Conservation (phyloP, 2,329 filamentous ascomycete genomes). For the Fusarium pseudocircinatum region DNA sequence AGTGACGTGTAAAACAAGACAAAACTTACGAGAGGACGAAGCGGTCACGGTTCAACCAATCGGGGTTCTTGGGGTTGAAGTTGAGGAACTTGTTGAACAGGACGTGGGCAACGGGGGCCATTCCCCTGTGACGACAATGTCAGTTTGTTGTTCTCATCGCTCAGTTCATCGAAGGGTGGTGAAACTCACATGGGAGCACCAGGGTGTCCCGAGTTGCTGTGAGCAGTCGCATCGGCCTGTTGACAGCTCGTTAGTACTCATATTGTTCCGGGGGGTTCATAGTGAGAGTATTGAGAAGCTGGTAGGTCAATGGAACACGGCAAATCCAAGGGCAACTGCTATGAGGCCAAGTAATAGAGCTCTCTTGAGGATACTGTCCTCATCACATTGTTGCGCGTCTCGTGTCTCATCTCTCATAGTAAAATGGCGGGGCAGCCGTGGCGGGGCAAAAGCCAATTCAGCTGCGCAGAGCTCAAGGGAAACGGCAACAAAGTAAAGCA, state of each 20-base stretch:
- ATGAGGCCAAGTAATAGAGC: not conserved
- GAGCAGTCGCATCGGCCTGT: slow-evolving; percentile 95
- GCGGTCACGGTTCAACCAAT: slow-evolving; percentile 96
- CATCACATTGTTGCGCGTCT: slow-evolving; percentile 22
- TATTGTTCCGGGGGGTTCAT: not conserved
- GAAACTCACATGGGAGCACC: slow-evolving; percentile 88
- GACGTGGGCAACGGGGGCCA: slow-evolving; percentile 96
- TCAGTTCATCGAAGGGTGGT: slow-evolving; percentile 1
- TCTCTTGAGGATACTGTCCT: slow-evolving; percentile 6
- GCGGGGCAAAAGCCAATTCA: slow-evolving; percentile 50
- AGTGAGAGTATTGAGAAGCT: not conserved
- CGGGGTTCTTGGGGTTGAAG: slow-evolving; percentile 99
- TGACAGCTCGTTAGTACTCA: slow-evolving; percentile 41
- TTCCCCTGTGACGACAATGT: slow-evolving; percentile 62
- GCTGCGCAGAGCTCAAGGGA: slow-evolving; percentile 46
- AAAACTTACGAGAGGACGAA: slow-evolving; percentile 96
- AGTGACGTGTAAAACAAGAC: not conserved
- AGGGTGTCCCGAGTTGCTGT: slow-evolving; percentile 97
- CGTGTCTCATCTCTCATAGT: slow-evolving; percentile 15
- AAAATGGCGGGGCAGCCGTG: slow-evolving; percentile 44
- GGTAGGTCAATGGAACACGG: not conserved
- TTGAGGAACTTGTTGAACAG: slow-evolving; percentile 99
- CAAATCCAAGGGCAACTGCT: not conserved
- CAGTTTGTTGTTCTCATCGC: slow-evolving; percentile 41
- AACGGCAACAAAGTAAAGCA: slow-evolving; percentile 23